Base-by-base conservation (phyloP, 371 early-diverging fungal species). In the Capillidium rhysosporum region DNA sequence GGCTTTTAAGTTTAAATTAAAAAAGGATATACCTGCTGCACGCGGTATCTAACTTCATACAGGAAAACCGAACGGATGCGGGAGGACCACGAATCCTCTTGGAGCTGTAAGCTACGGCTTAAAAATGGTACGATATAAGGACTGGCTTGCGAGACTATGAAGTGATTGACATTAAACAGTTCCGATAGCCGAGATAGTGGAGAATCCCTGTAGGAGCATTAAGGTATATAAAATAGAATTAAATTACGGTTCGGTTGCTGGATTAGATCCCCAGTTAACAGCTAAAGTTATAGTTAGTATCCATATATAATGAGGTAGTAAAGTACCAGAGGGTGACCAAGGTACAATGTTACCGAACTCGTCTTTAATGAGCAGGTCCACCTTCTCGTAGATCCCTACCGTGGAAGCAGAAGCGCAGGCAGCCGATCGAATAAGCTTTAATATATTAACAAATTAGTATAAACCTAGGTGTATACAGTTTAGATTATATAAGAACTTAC, bases 141-240 rank as follows among this genome's bases (percentile, higher is more conserved):
- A 53, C 71, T 77, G 4, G 80, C 80, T 59, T 82, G 79, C 0
- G 81, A 80, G 0, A 84, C 79, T 49, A 84, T 81, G 58, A 80
- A 77, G 59, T 82, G 79, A 46, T 82, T 84, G 18, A 81, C 82
- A 48, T 82, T 80, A 49, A 82, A 82, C 1, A 84, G 64, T 52
- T 84, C 82, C 1, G 79, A 70, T 5, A 84, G 63, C 40, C 82
- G 67, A 24, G 69, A 60, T 16, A 76, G 43, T 1, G 82, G 81
- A 8, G 74, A 71, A 52, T 79, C 79, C n/a, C 73, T 76, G 52
- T 61, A 49, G 20, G 58, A 24, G 3, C 28, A 47, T 2, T 57
- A 61, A 0, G 59, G 59, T 23, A 58, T 57, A 18, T 56, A 55
- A 24, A 59, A 60, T 56, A 53, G 54, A 43, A 29, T 54, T 12